phyloP scores from a whole-genome alignment of 2,329 filamentous ascomycete species.

The Tolypocladium endophyticum region DNA sequence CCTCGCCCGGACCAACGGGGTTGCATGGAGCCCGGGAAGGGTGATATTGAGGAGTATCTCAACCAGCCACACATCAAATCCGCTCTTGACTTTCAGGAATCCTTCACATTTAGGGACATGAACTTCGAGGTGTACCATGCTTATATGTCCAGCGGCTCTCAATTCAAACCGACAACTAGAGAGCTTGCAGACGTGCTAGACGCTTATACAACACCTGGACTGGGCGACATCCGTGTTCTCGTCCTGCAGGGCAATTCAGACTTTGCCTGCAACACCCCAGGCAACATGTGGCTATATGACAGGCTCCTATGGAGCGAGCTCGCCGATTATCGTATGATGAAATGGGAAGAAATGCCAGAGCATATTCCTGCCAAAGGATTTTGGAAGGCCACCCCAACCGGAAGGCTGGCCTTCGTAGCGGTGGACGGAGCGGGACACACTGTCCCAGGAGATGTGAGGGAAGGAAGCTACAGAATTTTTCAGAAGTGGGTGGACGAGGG shows the following conservation, averaged over 20 bases:
- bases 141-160: no score
- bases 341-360: not conserved
- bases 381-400: slow-evolving; percentile 6
- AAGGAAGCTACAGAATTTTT: slow-evolving; percentile 7
- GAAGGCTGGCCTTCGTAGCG: slow-evolving; percentile 8
- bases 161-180: not conserved
- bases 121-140: no score
- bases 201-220: not conserved
- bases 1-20: no score
- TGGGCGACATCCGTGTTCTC: not conserved
- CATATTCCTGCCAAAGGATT: not conserved
- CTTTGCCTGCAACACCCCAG: slow-evolving; percentile 9
- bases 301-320: slow-evolving; percentile 31
- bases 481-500: slow-evolving; percentile 7
- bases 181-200: not conserved
- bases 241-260: slow-evolving; percentile 5
- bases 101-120: not conserved
- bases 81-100: not conserved
- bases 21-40: no score
- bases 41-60: no score
- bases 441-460: slow-evolving; percentile 15
- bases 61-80: not conserved
- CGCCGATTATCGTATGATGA: slow-evolving; percentile 25
- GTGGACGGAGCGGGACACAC: slow-evolving; percentile 29
- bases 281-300: slow-evolving; percentile 24